Evolutionary conservation across 2,329 filamentous ascomycete species (phyloP).

Genomic region (Fusarium temperatum): DNA sequence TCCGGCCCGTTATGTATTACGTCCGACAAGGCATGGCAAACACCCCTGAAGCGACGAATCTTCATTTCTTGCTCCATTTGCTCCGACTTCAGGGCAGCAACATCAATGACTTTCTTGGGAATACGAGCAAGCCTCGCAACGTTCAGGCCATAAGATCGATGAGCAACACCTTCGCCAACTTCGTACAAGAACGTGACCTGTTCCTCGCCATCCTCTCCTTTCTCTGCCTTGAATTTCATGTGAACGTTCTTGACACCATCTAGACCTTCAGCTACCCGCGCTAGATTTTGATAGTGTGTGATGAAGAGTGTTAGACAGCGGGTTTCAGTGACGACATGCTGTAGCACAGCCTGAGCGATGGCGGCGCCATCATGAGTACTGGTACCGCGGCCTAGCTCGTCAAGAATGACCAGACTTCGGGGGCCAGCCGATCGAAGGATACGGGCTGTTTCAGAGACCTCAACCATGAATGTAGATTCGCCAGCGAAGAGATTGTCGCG

Average conservation of each 20-base stretch:
- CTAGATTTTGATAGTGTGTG: constrained; percentile 93
- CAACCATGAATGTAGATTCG: constrained; percentile 98
- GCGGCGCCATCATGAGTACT: constrained; percentile 96
- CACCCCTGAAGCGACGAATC: constrained; percentile 66
- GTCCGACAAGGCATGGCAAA: constrained; percentile 53
- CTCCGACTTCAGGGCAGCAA: constrained; percentile 80
- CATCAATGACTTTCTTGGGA: constrained; percentile 77
- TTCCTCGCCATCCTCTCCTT: constrained; percentile 63
- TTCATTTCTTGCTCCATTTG: constrained; percentile 81
- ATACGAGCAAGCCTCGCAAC: constrained; percentile 88
- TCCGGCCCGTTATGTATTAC: constrained; percentile 52
- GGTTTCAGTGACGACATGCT: constrained; percentile 80
- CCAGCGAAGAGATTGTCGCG: constrained; percentile 95
- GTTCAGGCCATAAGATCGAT: constrained; percentile 93
- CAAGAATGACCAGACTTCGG: constrained; percentile 86
- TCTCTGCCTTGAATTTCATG: constrained; percentile 78
- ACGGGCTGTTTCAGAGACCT: constrained; percentile 89
- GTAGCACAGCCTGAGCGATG: constrained; percentile 90
- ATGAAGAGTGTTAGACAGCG: constrained; percentile 91
- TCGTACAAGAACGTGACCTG: constrained; percentile 96
- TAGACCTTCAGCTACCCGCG: constrained; percentile 74
- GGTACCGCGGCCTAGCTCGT: constrained; percentile 93
- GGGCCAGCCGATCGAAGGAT: constrained; percentile 91
- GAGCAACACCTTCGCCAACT: constrained; percentile 87
- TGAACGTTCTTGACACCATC: constrained; percentile 84